Evolutionary conservation across 78 protist genomes (phyloP).

Genomic region (Chrysochromulina tobinii): DNA sequence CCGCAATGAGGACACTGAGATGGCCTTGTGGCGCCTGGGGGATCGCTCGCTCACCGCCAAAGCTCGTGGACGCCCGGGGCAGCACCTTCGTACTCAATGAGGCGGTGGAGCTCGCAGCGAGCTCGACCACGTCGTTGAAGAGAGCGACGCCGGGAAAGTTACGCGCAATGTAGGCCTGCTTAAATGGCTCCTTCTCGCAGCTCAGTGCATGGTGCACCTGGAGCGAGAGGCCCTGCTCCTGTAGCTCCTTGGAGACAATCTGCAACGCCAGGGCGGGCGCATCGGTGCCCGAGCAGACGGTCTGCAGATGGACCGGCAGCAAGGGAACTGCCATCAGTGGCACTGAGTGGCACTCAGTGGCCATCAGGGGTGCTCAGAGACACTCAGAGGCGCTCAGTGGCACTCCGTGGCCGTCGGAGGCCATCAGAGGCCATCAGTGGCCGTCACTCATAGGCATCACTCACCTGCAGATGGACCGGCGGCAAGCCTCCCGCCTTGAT

Average conservation of each 20-base stretch:
- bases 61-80: background rate
- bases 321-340: no score
- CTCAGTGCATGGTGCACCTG: background rate
- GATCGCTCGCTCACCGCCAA: background rate
- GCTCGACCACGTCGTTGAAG: background rate
- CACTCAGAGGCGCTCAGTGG: no score
- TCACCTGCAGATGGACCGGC: background rate
- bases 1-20: background rate
- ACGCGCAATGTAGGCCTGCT: background rate
- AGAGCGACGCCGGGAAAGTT: background rate
- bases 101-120: background rate
- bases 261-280: background rate
- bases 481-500: background rate
- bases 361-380: no score
- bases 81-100: background rate
- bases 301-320: background rate
- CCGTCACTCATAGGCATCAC: no score
- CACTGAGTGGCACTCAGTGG: no score
- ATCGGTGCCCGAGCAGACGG: constrained; percentile 9
- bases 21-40: no score
- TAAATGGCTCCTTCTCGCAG: constrained; percentile 6
- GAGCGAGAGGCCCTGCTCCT: background rate
- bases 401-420: no score
- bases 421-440: no score
- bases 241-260: background rate